Conservation (phyloP, 306 rosid species). For the Rosa rugosa region DNA sequence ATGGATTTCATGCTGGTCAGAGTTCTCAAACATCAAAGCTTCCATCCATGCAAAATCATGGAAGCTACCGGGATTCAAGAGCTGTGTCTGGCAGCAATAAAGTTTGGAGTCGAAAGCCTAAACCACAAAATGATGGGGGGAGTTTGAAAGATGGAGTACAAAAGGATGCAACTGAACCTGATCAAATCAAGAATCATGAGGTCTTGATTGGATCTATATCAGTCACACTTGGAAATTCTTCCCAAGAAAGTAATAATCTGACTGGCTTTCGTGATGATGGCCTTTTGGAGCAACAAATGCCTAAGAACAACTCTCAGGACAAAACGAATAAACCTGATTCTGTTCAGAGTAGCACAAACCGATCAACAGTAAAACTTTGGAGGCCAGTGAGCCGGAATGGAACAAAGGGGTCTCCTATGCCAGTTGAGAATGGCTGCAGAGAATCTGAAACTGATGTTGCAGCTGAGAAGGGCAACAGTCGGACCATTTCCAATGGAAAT, state of each 20-base stretch:
- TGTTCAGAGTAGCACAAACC: conserved; percentile 34
- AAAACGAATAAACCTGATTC: conserved; percentile 48
- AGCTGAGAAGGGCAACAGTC: conserved; percentile 35
- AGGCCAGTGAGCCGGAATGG: conserved; percentile 56
- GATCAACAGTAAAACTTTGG: conserved; percentile 47
- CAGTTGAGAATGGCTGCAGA: conserved; percentile 40
- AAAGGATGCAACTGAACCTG: conserved; percentile 37
- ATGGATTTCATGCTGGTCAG: conserved; percentile 38
- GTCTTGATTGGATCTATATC: conserved; percentile 82
- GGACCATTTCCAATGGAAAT: conserved; percentile 27
- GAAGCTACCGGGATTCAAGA: conserved; percentile 41
- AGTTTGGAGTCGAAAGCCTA: conserved; percentile 66
- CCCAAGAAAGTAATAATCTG: conserved; percentile 34
- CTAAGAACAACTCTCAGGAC: conserved; percentile 41
- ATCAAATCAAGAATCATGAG: conserved; percentile 47
- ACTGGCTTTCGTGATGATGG: conserved; percentile 38
- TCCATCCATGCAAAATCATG: conserved; percentile 45
- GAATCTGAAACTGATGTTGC: conserved; percentile 37
- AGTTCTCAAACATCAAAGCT: conserved; percentile 47
- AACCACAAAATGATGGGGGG: conserved; percentile 45
- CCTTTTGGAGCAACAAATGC: conserved; percentile 36
- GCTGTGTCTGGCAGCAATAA: conserved; percentile 39
- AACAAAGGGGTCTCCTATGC: conserved; percentile 33
- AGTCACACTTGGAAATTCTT: conserved; percentile 52
- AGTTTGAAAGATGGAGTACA: conserved; percentile 37